phyloP scores from a whole-genome alignment of 2,329 filamentous ascomycete species.

The Hypoxylon sp. region DNA sequence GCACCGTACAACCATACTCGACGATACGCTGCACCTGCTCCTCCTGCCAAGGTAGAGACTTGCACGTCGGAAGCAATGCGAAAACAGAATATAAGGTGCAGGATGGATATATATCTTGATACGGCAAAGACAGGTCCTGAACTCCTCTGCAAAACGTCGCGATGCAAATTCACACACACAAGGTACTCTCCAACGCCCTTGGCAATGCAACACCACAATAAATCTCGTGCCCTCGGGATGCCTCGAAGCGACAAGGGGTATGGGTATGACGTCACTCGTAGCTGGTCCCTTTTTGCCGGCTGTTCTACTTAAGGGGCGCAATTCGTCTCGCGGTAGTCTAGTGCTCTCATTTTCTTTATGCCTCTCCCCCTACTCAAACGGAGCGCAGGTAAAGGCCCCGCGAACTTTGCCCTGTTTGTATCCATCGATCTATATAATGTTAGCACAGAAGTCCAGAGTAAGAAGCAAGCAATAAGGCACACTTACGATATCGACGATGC shows the following conservation, averaged over 20 bases:
- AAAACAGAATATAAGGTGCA: conserved; percentile 10
- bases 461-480: neutral
- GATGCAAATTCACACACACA: conserved; percentile 7
- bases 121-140: conserved; percentile 8
- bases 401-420: conserved; percentile 37
- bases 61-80: neutral
- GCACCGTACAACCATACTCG: too few species aligned
- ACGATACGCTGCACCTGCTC: too few species aligned
- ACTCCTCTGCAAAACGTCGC: conserved; percentile 15
- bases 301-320: neutral
- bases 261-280: conserved; percentile 26
- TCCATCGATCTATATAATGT: conserved; percentile 35
- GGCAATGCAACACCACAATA: conserved; percentile 13
- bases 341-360: neutral
- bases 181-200: conserved; percentile 12
- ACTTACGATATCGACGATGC: conserved; percentile 47
- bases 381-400: conserved; percentile 40
- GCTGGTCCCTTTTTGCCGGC: conserved; percentile 3
- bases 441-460: conserved; percentile 5
- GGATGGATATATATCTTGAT: conserved; percentile 12
- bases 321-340: neutral
- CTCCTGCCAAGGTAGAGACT: neutral
- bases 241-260: conserved; percentile 13
- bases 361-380: conserved; percentile 26
- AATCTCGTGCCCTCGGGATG: conserved; percentile 15